These are phyloP conservation scores for Adiantum capillusveneris DNA, from an alignment of 75 land plant species.

Conservation along the genomic window DNA sequence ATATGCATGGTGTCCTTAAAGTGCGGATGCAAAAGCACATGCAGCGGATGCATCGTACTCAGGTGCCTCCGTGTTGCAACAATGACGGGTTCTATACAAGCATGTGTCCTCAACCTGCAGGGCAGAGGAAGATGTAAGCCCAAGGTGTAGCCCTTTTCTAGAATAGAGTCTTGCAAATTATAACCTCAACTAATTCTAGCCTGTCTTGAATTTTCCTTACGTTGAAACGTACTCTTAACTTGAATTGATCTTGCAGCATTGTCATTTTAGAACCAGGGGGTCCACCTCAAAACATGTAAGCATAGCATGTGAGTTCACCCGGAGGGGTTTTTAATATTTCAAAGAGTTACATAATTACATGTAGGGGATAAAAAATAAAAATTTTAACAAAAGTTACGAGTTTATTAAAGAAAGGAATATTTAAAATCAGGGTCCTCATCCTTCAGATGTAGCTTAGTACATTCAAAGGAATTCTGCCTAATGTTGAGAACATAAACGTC, in stretches of 20 bases:
- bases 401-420: no score
- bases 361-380: no score
- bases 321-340: no score
- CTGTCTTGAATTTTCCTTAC: no score
- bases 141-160: not conserved
- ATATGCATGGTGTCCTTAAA: conserved; percentile 76
- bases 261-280: no score
- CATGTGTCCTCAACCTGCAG: conserved; percentile 52
- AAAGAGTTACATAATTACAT: no score
- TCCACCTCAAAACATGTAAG: no score
- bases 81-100: conserved; percentile 56
- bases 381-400: no score
- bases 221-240: no score
- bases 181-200: no score
- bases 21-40: conserved; percentile 61
- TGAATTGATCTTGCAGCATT: no score
- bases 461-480: not conserved
- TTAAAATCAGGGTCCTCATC: not conserved
- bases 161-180: not conserved
- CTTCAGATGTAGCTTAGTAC: not conserved
- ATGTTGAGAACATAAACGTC: not conserved
- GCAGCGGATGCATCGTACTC: conserved; percentile 57
- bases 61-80: conserved; percentile 62
- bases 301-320: no score
- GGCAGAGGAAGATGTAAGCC: not conserved